These are phyloP conservation scores for Mycogone perniciosa DNA, from an alignment of 2,329 filamentous ascomycete species.

Conservation along the genomic window DNA sequence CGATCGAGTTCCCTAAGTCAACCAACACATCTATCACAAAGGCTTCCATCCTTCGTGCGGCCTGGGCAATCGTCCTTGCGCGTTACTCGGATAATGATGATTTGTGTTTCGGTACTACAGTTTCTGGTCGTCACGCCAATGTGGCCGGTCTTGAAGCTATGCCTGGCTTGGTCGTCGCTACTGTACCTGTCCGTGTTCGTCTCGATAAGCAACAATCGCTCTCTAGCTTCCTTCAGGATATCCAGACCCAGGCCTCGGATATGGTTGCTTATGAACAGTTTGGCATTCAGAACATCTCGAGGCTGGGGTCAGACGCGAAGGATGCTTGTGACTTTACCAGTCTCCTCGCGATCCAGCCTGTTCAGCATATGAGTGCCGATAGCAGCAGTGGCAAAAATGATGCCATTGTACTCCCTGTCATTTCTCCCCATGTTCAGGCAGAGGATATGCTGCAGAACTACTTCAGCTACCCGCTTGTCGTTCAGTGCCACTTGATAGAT, in stretches of 20 bases:
- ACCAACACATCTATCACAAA: constrained; percentile 9
- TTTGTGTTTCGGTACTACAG: constrained; percentile 18
- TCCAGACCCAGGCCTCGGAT: constrained; percentile 21
- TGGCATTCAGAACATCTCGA: constrained; percentile 24
- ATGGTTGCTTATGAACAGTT: constrained; percentile 22
- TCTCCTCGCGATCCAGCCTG: constrained; percentile 13
- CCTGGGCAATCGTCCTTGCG: constrained; percentile 18
- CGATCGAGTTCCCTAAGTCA: constrained; percentile 3
- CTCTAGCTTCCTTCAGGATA: constrained; percentile 11
- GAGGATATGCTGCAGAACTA: constrained; percentile 8
- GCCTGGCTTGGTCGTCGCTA: constrained; percentile 7
- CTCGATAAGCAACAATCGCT: constrained; percentile 7
- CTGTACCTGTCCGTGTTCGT: constrained; percentile 10
- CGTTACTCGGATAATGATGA: constrained; percentile 10
- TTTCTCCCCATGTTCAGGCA: neutral
- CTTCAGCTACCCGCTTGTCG: constrained; percentile 8
- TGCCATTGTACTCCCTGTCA: neutral
- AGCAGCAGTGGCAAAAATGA: neutral
- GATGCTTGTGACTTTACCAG: constrained; percentile 12
- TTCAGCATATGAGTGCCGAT: constrained; percentile 2
- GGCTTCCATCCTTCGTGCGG: constrained; percentile 17
- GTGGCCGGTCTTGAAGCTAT: constrained; percentile 8
- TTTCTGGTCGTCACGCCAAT: constrained; percentile 15
- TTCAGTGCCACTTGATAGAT: constrained; percentile 4
- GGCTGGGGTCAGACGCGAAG: constrained; percentile 9